Percentiles rank a stretch among this genome's conserved stretches.
Evolutionary conservation across 2,329 filamentous ascomycete species (phyloP).

Genomic region (Trichoderma atrobrunneum): DNA sequence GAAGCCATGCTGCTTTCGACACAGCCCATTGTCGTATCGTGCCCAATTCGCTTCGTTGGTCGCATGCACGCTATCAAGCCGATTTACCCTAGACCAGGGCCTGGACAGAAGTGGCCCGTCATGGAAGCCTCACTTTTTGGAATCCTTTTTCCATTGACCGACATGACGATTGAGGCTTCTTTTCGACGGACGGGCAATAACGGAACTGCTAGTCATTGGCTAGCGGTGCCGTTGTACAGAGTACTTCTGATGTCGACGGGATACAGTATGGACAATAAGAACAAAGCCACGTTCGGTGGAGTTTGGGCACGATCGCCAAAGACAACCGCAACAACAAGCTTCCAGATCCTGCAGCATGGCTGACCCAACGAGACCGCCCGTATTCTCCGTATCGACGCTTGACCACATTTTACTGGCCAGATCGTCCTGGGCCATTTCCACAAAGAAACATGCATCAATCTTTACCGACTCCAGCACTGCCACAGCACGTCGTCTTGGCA

Average conservation of each 20-base stretch:
- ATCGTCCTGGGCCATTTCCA: not conserved
- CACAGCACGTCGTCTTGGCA: not conserved
- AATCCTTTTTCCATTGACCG: not conserved
- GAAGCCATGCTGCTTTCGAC: not conserved
- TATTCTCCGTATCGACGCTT: not conserved
- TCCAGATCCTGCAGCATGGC: not conserved
- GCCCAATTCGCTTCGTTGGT: not conserved
- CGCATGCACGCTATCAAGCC: slow-evolving; percentile 8
- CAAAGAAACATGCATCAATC: not conserved
- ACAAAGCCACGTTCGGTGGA: not conserved
- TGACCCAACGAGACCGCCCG: not conserved
- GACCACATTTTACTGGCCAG: not conserved
- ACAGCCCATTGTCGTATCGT: not conserved
- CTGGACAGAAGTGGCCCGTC: not conserved
- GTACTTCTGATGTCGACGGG: not conserved
- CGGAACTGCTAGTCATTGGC: not conserved
- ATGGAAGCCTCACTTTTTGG: slow-evolving; percentile 5
- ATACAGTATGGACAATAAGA: not conserved
- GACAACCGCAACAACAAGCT: not conserved
- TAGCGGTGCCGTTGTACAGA: not conserved
- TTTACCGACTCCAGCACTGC: not conserved
- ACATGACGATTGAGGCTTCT: not conserved
- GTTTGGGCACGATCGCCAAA: not conserved
- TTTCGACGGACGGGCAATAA: not conserved
- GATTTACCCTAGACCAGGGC: slow-evolving; percentile 12